A percentile compares a stretch with the other conserved stretches of the same genome.
These are phyloP conservation scores for Pseudotsuga menziesii DNA, from an alignment of 75 land plant genomes.

Conservation along the genomic window DNA sequence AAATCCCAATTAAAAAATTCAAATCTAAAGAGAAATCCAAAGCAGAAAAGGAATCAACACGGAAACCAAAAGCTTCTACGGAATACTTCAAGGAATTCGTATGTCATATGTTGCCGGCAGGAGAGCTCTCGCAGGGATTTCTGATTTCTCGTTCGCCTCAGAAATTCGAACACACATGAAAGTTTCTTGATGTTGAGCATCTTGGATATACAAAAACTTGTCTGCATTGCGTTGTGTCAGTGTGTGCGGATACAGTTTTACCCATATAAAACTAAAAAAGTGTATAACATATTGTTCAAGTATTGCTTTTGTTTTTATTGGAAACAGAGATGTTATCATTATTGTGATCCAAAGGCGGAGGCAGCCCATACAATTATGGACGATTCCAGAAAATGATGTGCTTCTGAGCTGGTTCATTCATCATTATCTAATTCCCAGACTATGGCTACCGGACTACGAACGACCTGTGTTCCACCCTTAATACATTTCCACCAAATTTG, in stretches of 20 bases:
- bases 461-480: conserved; percentile 51
- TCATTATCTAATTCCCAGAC: conserved; percentile 4
- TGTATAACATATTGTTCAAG: too few species aligned
- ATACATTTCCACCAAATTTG: conserved; percentile 42
- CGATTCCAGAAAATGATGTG: too few species aligned
- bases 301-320: too few species aligned
- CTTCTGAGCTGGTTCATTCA: too few species aligned
- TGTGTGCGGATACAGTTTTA: too few species aligned
- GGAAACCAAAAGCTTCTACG: neutral
- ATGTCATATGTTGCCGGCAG: neutral
- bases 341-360: too few species aligned
- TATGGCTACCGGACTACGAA: conserved; percentile 61
- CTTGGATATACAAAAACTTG: conserved; percentile 1
- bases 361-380: too few species aligned
- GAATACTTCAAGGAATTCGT: neutral
- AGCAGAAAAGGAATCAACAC: neutral
- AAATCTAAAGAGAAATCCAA: neutral
- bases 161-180: neutral
- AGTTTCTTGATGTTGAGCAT: conserved; percentile 3
- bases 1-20: neutral
- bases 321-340: too few species aligned
- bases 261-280: too few species aligned
- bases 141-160: neutral
- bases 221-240: neutral
- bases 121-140: neutral